Conservation (phyloP, 1,284 basidiomycete genomes). For the Gymnopus androsaceus region DNA sequence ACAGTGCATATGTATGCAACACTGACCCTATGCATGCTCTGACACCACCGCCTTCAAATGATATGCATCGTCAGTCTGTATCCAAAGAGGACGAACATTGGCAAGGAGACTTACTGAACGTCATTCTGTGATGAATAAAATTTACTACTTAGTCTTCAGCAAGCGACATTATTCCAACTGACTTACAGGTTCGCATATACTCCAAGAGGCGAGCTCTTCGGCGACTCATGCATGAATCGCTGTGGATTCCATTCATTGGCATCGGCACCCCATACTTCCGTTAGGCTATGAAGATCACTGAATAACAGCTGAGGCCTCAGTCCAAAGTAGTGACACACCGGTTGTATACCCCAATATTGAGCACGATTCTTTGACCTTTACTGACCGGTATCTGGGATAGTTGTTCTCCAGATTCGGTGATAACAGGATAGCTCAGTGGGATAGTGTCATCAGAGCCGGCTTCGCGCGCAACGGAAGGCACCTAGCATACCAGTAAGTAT, state of each 20-base stretch:
- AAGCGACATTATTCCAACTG: neutral
- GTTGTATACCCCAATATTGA: constrained; percentile 20
- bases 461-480: constrained; percentile 13
- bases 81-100: neutral
- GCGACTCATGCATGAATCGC: constrained; percentile 20
- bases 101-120: constrained; percentile 15
- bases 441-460: constrained; percentile 23
- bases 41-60: constrained; percentile 17
- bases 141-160: neutral
- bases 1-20: neutral
- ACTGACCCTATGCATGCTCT: constrained; percentile 3
- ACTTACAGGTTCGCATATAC: constrained; percentile 27
- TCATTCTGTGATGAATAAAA: constrained; percentile 8
- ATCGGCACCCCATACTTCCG: constrained; percentile 28
- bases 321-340: constrained; percentile 8
- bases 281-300: neutral
- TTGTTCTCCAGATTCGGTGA: constrained; percentile 16
- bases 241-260: constrained; percentile 28
- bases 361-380: constrained; percentile 20
- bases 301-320: neutral
- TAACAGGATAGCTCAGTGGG: constrained; percentile 19
- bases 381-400: constrained; percentile 19
- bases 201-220: constrained; percentile 21
- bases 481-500: neutral
- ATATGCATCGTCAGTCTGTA: neutral